Base-by-base conservation (phyloP, 2,329 filamentous ascomycete species). In the Akanthomyces lecanii region DNA sequence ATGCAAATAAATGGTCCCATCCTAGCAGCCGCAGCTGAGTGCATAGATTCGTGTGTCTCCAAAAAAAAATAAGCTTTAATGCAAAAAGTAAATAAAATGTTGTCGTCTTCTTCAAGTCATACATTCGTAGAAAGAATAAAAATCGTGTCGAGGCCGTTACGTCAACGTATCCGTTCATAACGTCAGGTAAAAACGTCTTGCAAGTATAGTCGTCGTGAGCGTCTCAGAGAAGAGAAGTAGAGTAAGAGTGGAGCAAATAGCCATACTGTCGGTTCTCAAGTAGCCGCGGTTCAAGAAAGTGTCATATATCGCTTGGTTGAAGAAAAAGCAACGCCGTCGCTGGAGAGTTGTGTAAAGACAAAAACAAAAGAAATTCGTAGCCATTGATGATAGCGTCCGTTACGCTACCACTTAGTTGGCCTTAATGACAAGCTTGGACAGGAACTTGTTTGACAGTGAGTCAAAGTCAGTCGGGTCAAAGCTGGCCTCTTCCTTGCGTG, bases 381-480 rank as follows among this genome's bases (percentile, higher is more conserved):
- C 30, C 25, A 23, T 18, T 11, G 12, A 25, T 18, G 21, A 38
- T 38, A 23, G 42, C 12, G 40, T 16, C 28, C 11, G 14, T n/a
- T 18, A 16, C 42, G 28, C 42, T 42, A 16, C 64, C 69, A 66
- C 67, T 75, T 83, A 96, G 80, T 96, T 96, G 72, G 94, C 91
- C 70, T 94, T 92, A 76, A 97, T 97, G 75, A 97, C 93, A 72
- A 98, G 86, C 79, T 96, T 96, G 44, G 93, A 96, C 69, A 97
- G 80, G 81, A 98, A 97, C 82, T 97, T 98, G 82, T 97, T 97
- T 60, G 93, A 96, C 73, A 98, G 79, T 65, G 89, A 95, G 80
- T 98, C 94, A 74, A 97, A 98, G 80, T 98, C 91, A 70, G 89
- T 86, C 69, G 91, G 88, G 79, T 97, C 90, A 76, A 97, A 98